Percentiles rank a stretch among this genome's conserved stretches.
phyloP scores from a whole-genome alignment of 495 filamentous ascomycete species.

The Durotheca rogersii region DNA sequence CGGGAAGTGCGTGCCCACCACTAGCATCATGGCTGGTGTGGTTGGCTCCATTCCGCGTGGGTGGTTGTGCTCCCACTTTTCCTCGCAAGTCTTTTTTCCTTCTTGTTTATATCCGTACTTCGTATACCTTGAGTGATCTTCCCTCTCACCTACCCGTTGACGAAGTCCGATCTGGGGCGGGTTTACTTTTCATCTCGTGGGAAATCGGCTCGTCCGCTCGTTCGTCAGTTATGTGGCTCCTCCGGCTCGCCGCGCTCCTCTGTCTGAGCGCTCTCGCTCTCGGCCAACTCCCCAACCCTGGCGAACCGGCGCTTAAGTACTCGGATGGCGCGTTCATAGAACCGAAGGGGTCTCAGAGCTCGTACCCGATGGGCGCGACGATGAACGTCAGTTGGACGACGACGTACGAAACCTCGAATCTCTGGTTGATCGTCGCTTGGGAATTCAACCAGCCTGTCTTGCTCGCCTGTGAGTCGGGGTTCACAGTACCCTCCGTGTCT shows the following conservation, averaged over 20 bases:
- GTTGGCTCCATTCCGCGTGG: no score
- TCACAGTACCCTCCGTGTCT: neutral
- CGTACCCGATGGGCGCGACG: slow-evolving; percentile 16
- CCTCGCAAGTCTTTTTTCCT: neutral
- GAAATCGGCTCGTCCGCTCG: neutral
- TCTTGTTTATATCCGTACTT: neutral
- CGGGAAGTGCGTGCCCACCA: neutral
- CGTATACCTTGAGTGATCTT: neutral
- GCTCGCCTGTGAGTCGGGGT: slow-evolving; percentile 21
- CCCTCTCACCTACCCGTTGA: no score
- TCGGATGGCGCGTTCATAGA: slow-evolving; percentile 23
- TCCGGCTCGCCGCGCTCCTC: slow-evolving; percentile 16
- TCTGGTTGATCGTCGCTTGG: slow-evolving; percentile 29
- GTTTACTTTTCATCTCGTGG: neutral
- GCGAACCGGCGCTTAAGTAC: slow-evolving; percentile 20
- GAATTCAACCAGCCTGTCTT: slow-evolving; percentile 13
- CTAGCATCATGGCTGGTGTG: no score
- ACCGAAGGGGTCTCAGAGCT: slow-evolving; percentile 18
- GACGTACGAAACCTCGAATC: slow-evolving; percentile 29
- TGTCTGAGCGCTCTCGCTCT: slow-evolving; percentile 11
- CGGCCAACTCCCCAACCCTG: slow-evolving; percentile 22
- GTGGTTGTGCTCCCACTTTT: neutral
- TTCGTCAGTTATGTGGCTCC: slow-evolving; percentile 18
- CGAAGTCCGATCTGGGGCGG: neutral
- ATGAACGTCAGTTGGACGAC: slow-evolving; percentile 33